Percentiles rank a stretch among this genome's conserved stretches.
These are phyloP conservation scores for Telopea speciosissima DNA, from an alignment of 177 flowering plant genomes.

Conservation along the genomic window DNA sequence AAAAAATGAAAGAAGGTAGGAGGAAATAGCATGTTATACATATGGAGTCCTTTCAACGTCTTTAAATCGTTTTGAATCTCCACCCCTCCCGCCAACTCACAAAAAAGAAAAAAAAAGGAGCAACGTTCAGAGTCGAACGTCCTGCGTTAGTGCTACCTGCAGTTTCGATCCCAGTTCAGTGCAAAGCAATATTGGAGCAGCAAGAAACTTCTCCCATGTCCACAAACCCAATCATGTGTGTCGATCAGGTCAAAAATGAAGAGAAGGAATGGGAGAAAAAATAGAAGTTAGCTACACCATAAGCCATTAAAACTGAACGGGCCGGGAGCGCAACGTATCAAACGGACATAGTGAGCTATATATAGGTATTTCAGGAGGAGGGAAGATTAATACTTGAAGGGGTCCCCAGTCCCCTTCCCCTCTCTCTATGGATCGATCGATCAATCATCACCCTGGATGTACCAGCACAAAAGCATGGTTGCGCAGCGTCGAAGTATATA, in stretches of 20 bases:
- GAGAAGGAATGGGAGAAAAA: background rate
- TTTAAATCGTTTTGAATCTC: no score
- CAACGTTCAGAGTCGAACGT: background rate
- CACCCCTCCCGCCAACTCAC: background rate
- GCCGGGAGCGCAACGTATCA: background rate
- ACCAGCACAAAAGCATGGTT: constrained; percentile 82
- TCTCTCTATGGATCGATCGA: no score
- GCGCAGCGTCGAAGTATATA: constrained; percentile 84
- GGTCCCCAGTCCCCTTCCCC: no score
- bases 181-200: background rate
- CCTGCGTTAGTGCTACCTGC: background rate
- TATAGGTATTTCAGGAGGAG: no score
- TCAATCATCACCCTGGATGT: constrained; percentile 63
- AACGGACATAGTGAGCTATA: no score
- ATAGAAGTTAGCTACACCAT: background rate
- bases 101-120: no score
- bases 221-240: background rate
- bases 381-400: background rate
- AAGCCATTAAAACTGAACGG: background rate
- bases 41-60: background rate
- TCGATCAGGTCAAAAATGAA: background rate
- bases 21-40: no score
- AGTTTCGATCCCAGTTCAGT: background rate
- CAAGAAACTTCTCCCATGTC: background rate
- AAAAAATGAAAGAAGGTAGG: no score